phyloP scores from a whole-genome alignment of 108 stramenopile species.

The Licmophora abbreviata region DNA sequence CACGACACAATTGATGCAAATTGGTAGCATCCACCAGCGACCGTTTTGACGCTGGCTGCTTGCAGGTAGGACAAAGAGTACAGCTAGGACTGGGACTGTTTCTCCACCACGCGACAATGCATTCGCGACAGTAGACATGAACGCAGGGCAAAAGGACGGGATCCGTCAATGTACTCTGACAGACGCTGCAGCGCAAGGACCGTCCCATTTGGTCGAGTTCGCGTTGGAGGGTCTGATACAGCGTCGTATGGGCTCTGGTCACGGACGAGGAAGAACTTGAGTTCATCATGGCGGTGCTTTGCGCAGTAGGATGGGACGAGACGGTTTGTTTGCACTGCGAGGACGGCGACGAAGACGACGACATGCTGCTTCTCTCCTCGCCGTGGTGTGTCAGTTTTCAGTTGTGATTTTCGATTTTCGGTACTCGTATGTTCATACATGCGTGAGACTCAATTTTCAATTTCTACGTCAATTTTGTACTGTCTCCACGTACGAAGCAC shows the following conservation, averaged over 20 bases:
- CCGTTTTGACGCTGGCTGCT: slow-evolving; percentile 25
- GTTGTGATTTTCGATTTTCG: no score
- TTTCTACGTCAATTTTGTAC: no score
- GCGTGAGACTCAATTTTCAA: no score
- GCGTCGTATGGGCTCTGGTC: slow-evolving; percentile 10
- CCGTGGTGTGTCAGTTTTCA: no score
- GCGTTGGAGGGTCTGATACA: slow-evolving; percentile 8
- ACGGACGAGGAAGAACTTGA: no score
- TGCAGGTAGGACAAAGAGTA: slow-evolving; percentile 57
- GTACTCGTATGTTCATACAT: no score
- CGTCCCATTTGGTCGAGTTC: slow-evolving; percentile 12
- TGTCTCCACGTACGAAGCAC: no score
- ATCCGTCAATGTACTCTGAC: slow-evolving; percentile 18
- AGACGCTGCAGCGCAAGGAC: slow-evolving; percentile 30
- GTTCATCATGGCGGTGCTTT: no score
- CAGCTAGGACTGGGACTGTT: background rate
- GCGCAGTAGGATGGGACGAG: no score
- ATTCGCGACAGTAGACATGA: slow-evolving; percentile 54
- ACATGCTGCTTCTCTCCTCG: no score
- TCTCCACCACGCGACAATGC: slow-evolving; percentile 30
- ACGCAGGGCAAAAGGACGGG: slow-evolving; percentile 38
- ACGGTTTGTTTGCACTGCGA: no score
- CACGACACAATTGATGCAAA: slow-evolving; percentile 34
- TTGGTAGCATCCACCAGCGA: slow-evolving; percentile 18
- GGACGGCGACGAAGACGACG: no score